Base-by-base conservation (phyloP, 2,329 filamentous ascomycete species). In the Alternaria dauci region DNA sequence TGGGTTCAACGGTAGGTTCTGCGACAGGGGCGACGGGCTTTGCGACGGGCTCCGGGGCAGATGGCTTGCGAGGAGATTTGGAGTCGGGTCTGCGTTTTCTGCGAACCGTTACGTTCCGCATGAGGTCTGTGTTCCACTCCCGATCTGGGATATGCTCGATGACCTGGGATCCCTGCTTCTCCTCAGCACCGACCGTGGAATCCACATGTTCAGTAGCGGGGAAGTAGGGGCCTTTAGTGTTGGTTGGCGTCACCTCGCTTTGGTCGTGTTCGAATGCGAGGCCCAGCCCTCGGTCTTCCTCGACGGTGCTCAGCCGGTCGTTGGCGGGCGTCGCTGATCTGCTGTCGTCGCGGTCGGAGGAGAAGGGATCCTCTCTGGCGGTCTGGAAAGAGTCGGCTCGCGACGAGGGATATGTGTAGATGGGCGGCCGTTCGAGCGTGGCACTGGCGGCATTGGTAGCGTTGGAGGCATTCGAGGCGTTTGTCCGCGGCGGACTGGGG, bases 331-430 rank as follows among this genome's bases (percentile, higher is more conserved):
- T 74, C n/a, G 56, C 63, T 4, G 71, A 68, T 36, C 71, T 68
- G 60, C 75, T 75, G 42, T 70, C 69, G 55, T 71, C 73, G 39
- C 63, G 55, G 38, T 79, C 76, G 1, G 78, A 77, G 25, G 75
- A 76, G 5, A 71, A 63, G 9, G 71, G 73, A 16, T 80, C 78
- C 65, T 83, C 81, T 57, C 75, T 73, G 11, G 82, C 82, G 1
- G 82, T 84, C 44, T 73, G 78, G 66, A 82, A 83, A 0, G 81
- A 83, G 26, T 83, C 81, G 32, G 81, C 80, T 30, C 76, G 62
- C 23, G 78, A 81, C 6, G 82, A 83, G 8, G 81, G 76, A 60
- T 78, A 77, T 28, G 72, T 62, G 34, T 73, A 67, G 6, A 73
- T 60, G 6, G 64, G 62, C 3, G 76, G 74, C 26, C 76, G 76